phyloP scores from a whole-genome alignment of 2,329 filamentous ascomycete species.

The Aspergillus texensis region DNA sequence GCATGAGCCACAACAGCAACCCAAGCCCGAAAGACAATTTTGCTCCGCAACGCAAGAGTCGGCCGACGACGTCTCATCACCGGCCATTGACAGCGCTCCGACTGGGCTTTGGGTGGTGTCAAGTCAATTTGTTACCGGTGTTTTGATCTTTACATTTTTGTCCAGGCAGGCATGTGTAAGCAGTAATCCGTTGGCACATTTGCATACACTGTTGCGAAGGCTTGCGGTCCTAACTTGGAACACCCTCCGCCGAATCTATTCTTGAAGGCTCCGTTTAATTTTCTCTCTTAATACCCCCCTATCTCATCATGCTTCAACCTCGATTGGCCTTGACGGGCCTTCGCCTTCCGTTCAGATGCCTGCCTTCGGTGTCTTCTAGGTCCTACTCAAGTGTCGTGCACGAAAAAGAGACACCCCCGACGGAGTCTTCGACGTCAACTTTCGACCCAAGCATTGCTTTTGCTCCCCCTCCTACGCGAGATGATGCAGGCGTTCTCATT shows the following conservation, averaged over 20 bases:
- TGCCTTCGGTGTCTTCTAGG: conserved; percentile 50
- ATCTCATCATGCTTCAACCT: conserved; percentile 64
- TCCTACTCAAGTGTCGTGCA: conserved; percentile 55
- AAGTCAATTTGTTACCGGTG: neutral
- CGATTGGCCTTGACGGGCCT: conserved; percentile 61
- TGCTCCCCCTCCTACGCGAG: conserved; percentile 49
- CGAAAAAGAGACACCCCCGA: conserved; percentile 36
- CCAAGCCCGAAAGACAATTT: conserved; percentile 27
- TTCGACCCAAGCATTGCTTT: conserved; percentile 43
- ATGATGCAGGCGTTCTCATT: conserved; percentile 54
- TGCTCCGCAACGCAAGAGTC: conserved; percentile 12
- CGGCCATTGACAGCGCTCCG: conserved; percentile 14
- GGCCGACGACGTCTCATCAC: conserved; percentile 13
- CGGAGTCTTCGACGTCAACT: conserved; percentile 37
- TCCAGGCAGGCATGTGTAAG: conserved; percentile 16
- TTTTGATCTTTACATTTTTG: neutral
- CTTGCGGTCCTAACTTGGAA: neutral
- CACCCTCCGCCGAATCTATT: conserved; percentile 11
- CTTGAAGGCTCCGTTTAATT: neutral
- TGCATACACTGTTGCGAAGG: neutral
- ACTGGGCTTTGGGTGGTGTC: conserved; percentile 17
- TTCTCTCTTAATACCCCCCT: neutral
- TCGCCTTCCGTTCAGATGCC: conserved; percentile 51
- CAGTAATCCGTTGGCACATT: conserved; percentile 11
- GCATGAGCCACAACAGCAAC: conserved; percentile 20